Evolutionary conservation across 441 rosid genomes (phyloP).

Genomic region (Populus trichocarpa): DNA sequence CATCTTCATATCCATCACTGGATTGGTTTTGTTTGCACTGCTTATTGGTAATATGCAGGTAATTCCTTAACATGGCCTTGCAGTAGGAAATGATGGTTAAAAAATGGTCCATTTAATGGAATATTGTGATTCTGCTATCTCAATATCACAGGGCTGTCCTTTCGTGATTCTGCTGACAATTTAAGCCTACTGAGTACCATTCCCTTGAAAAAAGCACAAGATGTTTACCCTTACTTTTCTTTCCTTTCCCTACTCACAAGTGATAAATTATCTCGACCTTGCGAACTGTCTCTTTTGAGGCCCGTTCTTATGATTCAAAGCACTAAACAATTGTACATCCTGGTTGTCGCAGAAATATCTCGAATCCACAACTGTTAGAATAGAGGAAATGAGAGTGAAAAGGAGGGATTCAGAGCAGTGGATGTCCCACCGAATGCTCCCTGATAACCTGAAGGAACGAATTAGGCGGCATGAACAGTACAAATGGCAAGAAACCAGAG

Average conservation of each 20-base stretch:
- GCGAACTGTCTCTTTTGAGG: neutral
- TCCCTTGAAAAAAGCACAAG: neutral
- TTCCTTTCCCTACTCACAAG: neutral
- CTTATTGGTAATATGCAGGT: slow-evolving; percentile 95
- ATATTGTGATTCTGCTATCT: neutral
- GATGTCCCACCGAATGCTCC: slow-evolving; percentile 69
- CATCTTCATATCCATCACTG: slow-evolving; percentile 16
- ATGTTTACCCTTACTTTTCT: neutral
- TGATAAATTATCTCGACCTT: neutral
- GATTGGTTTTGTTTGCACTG: slow-evolving; percentile 61
- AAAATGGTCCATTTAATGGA: neutral
- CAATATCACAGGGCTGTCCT: neutral
- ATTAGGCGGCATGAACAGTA: slow-evolving; percentile 54
- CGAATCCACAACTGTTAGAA: slow-evolving; percentile 52
- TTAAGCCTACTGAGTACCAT: neutral
- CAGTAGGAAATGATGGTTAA: neutral
- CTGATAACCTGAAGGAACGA: slow-evolving; percentile 35
- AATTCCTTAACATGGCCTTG: neutral
- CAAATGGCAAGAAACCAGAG: slow-evolving; percentile 66
- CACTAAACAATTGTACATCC: neutral
- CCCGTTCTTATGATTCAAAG: neutral
- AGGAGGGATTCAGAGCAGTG: slow-evolving; percentile 61
- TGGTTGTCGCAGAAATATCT: slow-evolving; percentile 45
- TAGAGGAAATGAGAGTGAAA: slow-evolving; percentile 68
- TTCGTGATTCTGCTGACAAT: neutral